Base-by-base conservation (phyloP, 306 rosid species). In the Gillenia trifoliata region DNA sequence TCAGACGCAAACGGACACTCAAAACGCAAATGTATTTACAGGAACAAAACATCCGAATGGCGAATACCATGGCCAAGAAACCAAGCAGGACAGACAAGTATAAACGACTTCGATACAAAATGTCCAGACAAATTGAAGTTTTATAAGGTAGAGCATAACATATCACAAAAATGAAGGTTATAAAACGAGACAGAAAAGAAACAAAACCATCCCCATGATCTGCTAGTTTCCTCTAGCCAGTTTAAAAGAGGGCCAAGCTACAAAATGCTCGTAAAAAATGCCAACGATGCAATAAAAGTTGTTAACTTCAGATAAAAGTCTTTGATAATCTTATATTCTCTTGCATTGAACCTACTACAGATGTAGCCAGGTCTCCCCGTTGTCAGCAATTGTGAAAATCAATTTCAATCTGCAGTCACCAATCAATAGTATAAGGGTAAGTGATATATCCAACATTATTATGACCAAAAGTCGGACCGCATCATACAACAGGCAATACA, bases 351-450 rank as follows among this genome's bases (percentile, higher is more conserved):
- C 52, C 77, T 19, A 30, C 10, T 40, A 26, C 23, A 15, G 78
- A 11, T 0, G 43, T 8, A 64, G 40, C 15, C 30, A 19, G 28
- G 52, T 45, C 28, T 54, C 57, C 56, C 54, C 36, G 1, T 15
- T 75, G 59, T 59, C 31, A 6, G 40, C 63, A 54, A 17, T 38
- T 5, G 55, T 15, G 23, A 6, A 74, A 36, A 34, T 20, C 73
- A 7, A 52, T 52, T 22, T 66, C 40, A 36, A 55, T 33, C 77
- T 73, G 77, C 77, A 73, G 16, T 22, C 77, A 60, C 34, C 70
- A 73, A 63, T 56, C 59, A 20, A 29, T 13, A 13, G 28, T 4
- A 61, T 1, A 29, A 61, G 38, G 36, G 15, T 17, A n/a, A n/a
- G n/a, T n/a, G n/a, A n/a, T n/a, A n/a, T 15, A 36, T 13, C 25